Evolutionary conservation across 2,329 filamentous ascomycete genomes (phyloP).

Genomic region (Chaetomiaceae sp.): DNA sequence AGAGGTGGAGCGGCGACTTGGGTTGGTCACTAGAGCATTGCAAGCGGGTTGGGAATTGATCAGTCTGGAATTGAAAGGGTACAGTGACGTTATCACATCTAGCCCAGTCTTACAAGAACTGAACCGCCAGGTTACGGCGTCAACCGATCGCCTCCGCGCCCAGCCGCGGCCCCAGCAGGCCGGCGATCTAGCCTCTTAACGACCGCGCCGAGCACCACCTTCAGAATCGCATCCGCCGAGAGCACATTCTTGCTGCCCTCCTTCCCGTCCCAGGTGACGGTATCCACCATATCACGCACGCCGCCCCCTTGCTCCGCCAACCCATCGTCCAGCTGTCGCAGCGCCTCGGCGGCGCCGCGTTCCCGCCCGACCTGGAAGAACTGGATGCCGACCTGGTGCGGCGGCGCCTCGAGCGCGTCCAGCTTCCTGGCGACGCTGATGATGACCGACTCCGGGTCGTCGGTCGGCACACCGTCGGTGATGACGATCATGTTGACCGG

Average conservation of each 20-base stretch:
- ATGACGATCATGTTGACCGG: constrained; percentile 80
- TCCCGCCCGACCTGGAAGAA: constrained; percentile 93
- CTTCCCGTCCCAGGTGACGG: constrained; percentile 64
- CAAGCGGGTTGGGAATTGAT: neutral
- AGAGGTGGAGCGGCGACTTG: no score
- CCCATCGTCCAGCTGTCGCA: constrained; percentile 71
- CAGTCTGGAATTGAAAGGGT: neutral
- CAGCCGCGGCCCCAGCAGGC: constrained; percentile 1
- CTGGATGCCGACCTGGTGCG: constrained; percentile 84
- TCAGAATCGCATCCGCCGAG: constrained; percentile 67
- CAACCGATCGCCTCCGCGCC: neutral
- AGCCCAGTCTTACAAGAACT: neutral
- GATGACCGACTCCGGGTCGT: constrained; percentile 70
- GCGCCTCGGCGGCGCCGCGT: constrained; percentile 52
- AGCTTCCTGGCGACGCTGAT: constrained; percentile 62
- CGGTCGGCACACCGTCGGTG: constrained; percentile 77
- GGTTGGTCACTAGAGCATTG: neutral
- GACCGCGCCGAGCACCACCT: constrained; percentile 74
- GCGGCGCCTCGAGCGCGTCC: constrained; percentile 60
- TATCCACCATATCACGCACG: constrained; percentile 86
- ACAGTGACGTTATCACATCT: no score
- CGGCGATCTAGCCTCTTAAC: constrained; percentile 57
- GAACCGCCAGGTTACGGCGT: constrained; percentile 2
- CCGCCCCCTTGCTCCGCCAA: constrained; percentile 48
- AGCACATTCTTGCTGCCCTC: constrained; percentile 38